These are phyloP conservation scores for Kluyveromyces sp. DNA, from an alignment of 1,139 yeast genomes.

Conservation along the genomic window DNA sequence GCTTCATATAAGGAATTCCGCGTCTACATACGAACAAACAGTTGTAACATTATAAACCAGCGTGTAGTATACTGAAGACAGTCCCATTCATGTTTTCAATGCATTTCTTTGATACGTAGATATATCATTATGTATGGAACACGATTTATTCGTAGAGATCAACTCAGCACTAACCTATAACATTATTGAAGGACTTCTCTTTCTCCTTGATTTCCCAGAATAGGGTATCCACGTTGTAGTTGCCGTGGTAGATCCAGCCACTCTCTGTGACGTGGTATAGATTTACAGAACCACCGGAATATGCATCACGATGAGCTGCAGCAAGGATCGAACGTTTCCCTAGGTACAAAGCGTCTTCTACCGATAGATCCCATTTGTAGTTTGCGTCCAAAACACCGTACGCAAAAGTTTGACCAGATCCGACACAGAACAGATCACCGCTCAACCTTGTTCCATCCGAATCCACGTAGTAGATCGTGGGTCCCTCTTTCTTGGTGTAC, in stretches of 20 bases:
- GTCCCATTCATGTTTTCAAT: neutral
- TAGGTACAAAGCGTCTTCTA: slow-evolving; percentile 86
- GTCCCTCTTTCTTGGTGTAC: slow-evolving; percentile 89
- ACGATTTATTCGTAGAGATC: neutral
- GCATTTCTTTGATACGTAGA: neutral
- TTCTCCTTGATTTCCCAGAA: slow-evolving; percentile 88
- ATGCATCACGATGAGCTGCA: slow-evolving; percentile 98
- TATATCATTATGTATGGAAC: neutral
- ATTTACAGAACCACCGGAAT: slow-evolving; percentile 94
- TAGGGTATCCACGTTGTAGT: slow-evolving; percentile 82
- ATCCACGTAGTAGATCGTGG: slow-evolving; percentile 92
- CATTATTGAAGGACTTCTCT: slow-evolving; percentile 89
- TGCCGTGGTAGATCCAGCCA: slow-evolving; percentile 96
- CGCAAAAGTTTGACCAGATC: slow-evolving; percentile 99
- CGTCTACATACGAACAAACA: neutral
- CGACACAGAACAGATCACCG: slow-evolving; percentile 95
- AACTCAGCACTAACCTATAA: slow-evolving; percentile 41
- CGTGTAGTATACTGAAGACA: neutral
- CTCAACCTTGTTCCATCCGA: slow-evolving; percentile 94
- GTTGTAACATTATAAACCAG: slow-evolving; percentile 1
- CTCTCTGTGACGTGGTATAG: slow-evolving; percentile 85
- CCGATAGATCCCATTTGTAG: slow-evolving; percentile 80
- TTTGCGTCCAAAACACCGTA: slow-evolving; percentile 95
- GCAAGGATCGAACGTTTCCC: slow-evolving; percentile 96
- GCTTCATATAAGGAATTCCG: too few species aligned